Evolutionary conservation across 1,284 basidiomycete genomes (phyloP).

Genomic region (Mycena citricolor): DNA sequence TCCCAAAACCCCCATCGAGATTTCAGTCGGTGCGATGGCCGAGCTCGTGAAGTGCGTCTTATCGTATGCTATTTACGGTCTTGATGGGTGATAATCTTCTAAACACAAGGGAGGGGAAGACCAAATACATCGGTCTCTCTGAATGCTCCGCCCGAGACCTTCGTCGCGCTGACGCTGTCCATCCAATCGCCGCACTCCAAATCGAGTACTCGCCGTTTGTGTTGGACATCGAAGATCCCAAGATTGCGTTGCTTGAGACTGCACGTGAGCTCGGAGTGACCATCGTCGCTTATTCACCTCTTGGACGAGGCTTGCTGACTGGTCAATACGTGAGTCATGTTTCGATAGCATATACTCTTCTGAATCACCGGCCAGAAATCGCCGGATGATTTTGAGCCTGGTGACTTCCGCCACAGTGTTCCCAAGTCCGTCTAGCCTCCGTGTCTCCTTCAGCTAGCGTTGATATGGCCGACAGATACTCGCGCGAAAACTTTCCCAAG

Average conservation of each 20-base stretch:
- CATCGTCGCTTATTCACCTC: slow-evolving; percentile 59
- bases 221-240: slow-evolving; percentile 48
- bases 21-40: slow-evolving; percentile 41
- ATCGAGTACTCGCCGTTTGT: slow-evolving; percentile 52
- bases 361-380: slow-evolving; percentile 35
- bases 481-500: slow-evolving; percentile 53
- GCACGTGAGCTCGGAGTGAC: slow-evolving; percentile 51
- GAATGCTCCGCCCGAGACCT: slow-evolving; percentile 49
- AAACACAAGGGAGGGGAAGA: slow-evolving; percentile 41
- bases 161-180: slow-evolving; percentile 47
- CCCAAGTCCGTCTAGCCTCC: slow-evolving; percentile 34
- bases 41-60: slow-evolving; percentile 41
- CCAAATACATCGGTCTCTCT: slow-evolving; percentile 50
- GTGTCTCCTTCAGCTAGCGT: neutral
- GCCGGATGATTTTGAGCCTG: slow-evolving; percentile 50
- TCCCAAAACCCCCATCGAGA: slow-evolving; percentile 36
- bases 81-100: neutral
- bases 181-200: slow-evolving; percentile 48
- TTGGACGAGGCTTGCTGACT: slow-evolving; percentile 62
- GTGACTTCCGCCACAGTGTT: slow-evolving; percentile 42
- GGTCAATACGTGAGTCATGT: slow-evolving; percentile 43
- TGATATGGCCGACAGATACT: slow-evolving; percentile 33
- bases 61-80: neutral
- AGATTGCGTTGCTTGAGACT: slow-evolving; percentile 47
- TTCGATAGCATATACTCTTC: neutral